Evolutionary conservation across 1,284 basidiomycete species (phyloP), one percentile per base, ranked within the genome.

Genomic region (Singerocomus inundabilis): DNA sequence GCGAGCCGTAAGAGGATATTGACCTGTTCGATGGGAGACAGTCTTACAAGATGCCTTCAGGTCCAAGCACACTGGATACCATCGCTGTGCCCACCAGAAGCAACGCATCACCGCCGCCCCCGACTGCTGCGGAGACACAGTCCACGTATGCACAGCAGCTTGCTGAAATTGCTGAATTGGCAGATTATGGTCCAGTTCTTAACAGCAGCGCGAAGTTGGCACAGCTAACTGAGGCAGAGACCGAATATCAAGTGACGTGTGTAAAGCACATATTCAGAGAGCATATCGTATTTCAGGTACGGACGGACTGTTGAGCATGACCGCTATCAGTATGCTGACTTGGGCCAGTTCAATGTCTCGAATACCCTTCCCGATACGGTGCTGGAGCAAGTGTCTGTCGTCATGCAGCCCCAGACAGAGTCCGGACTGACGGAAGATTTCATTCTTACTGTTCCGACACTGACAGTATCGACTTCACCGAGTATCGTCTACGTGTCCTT

Each of bases 311-410:
- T n/a, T 21, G 31, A 35, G 24, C 24, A 7, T 16, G 11, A 26
- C 40, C 9, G 18, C 13, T 29, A 13, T 38, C 16, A 13, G 5
- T 26, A 30, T 37, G 32, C 55, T 60, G 29, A 59, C 43, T 42
- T 40, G 2, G 31, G 42, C 24, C 32, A 99, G 88, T 98, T 93
- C 82, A 98, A 98, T 73, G 85, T 99, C 45, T 92, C 93, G 51
- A 99, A 99, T 70, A 99, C 97, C n/a, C 80, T 99, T 48, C 87
- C 93, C n/a, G 97, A 99, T 68, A 95, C 93, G 4, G 88, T 99
- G 6, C 77, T 99, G 53, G 97, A 99, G 69, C 85, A 95, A 60
- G 93, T 97, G 16, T 90, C 93, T n/a, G 91, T 99, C 11, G 80
- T 93, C 59, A 96, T 98, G 86, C 81, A 87, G 56, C 82, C 90